Evolutionary conservation across 345 rosid genomes (phyloP), one percentile per base, ranked within the genome.

Genomic region (Raphanus sativus): DNA sequence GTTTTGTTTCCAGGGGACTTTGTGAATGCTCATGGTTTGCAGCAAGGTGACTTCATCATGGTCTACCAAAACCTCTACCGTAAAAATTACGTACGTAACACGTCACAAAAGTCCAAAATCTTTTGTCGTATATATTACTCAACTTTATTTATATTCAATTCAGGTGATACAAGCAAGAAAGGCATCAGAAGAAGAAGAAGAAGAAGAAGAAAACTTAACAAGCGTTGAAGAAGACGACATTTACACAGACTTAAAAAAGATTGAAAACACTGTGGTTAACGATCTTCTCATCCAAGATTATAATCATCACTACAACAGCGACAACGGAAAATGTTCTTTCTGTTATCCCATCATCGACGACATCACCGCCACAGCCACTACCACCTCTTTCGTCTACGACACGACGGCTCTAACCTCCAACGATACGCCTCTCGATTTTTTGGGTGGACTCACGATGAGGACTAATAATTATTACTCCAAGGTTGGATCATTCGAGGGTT

Each of bases 81-180:
- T 45, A 85, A 85, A 59, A 86, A 90, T 59, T 93, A 87, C 67
- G 99, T 93, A 90, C n/a, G 89, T 62, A 21, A 4, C 52, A 26
- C 59, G 65, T 32, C 29, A 45, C 38, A 28, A 11, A 25, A 32
- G 15, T 63, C 48, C 28, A 16, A 64, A 17, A 16, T 17, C 15
- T 63, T 33, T 11, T 60, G 34, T 60, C 67, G 15, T 16, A 68
- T 15, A 66, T 36, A 55, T 24, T 2, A 25, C 16, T 13, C 24
- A 30, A 11, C 12, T 28, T 28, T 32, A 25, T 13, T 8, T 63
- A 11, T 25, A 16, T 32, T 73, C 50, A 28, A 58, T 42, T 74
- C 84, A 95, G 99, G 93, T 89, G 56, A 93, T 93, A 78, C 92
- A 93, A 72, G 99, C 97, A 32, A 89, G 81, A 77, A 95, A 93